Evolutionary conservation across 2,329 filamentous ascomycete genomes (phyloP), one percentile per base, ranked within the genome.

Genomic region (Sphaerulina populicola): DNA sequence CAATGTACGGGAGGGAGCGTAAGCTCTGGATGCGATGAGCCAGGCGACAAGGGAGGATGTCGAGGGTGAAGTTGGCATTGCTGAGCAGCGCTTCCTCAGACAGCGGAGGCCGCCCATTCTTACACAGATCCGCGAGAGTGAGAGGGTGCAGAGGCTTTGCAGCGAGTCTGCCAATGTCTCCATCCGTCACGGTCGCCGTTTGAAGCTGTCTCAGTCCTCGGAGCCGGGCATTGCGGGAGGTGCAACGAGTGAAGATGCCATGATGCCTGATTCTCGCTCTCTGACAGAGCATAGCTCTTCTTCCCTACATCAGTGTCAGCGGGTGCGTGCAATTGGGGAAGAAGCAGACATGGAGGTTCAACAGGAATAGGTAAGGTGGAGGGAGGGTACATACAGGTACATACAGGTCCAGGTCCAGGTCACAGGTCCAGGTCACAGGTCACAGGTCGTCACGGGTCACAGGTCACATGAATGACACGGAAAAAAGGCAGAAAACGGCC

Each of bases 1-100:
- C 91, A 58, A 98, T 97, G 70, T 91, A 98, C 0, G 93, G 93
- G 7, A 98, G 80, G 66, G 94, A 95, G 57, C 90, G 85, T 14
- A 98, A 76, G 39, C 89, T 88, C 68, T 95, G 87, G 58, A 98
- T 94, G 51, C 93, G 88, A 67, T 94, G 88, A 23, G 93, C 93
- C 23, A 98, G 82, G 35, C 93, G 88, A 44, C 93, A 86, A 11
- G 93, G 93, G 8, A 97, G 82, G 47, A 96, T 85, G 27, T 85
- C 87, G 59, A 97, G 84, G 10, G 93, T 94, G 72, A 97, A 97
- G 73, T 96, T 95, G 56, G 93, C 93, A 1, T 90, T 96, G 35
- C 85, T 82, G 62, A 95, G 82, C 50, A 98, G 80, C 18, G 88
- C 86, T 36, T 83, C 77, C 50, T 84, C 80, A 2, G 86, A 86